Conservation (phyloP, 371 early-diverging fungal species). For the Chytridium lagenaria region DNA sequence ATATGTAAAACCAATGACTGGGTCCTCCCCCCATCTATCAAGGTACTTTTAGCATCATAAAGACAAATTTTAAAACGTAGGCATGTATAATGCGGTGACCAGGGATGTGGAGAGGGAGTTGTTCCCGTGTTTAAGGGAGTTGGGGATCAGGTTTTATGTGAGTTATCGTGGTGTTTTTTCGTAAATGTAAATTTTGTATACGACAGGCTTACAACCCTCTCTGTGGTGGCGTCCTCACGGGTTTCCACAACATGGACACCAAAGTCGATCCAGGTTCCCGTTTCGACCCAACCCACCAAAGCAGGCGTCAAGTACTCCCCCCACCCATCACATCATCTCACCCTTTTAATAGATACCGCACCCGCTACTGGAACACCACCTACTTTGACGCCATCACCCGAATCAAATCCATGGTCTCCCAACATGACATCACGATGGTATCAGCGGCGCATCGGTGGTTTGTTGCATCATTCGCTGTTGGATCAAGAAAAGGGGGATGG, state of each 20-base stretch:
- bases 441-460: slow-evolving; percentile 69
- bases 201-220: slow-evolving; percentile 69
- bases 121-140: slow-evolving; percentile 62
- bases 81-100: slow-evolving; percentile 68
- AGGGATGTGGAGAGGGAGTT: slow-evolving; percentile 69
- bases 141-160: slow-evolving; percentile 56
- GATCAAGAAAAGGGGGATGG: slow-evolving; percentile 57
- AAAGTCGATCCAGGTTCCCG: slow-evolving; percentile 57
- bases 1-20: slow-evolving; percentile 48
- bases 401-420: slow-evolving; percentile 49
- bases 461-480: slow-evolving; percentile 66
- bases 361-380: slow-evolving; percentile 63
- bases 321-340: too few relatives aligned
- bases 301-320: too few relatives aligned
- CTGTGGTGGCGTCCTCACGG: slow-evolving; percentile 64
- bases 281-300: slow-evolving; percentile 58
- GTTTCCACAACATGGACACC: slow-evolving; percentile 49
- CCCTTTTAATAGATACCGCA: slow-evolving; percentile 57
- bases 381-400: slow-evolving; percentile 61
- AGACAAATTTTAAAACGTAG: too few relatives aligned
- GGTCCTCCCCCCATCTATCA: slow-evolving; percentile 54
- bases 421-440: slow-evolving; percentile 46
- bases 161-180: too few relatives aligned
- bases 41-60: too few relatives aligned
- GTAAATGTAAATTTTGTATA: too few relatives aligned